Percentiles rank a stretch among this genome's conserved stretches.
Evolutionary conservation across 257 asterid genomes (phyloP).

Genomic region (Solanum ahanhuiri): DNA sequence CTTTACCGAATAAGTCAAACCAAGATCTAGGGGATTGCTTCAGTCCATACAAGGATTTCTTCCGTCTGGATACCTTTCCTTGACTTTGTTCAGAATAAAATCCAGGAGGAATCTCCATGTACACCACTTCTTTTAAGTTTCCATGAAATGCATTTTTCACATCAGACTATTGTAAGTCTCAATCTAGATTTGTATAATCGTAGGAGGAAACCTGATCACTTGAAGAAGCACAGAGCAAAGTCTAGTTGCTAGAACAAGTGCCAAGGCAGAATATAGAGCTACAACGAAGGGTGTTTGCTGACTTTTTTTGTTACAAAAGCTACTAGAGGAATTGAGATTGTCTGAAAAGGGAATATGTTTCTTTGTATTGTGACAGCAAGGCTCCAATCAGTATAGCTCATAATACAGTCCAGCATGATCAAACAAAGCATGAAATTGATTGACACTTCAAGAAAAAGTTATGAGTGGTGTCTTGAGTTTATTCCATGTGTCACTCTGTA

Average conservation of each 20-base stretch:
- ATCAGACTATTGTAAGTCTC: background rate
- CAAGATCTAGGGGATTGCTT: background rate
- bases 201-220: background rate
- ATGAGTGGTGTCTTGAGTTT: background rate
- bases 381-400: background rate
- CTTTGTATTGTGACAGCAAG: background rate
- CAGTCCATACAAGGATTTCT: background rate
- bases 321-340: background rate
- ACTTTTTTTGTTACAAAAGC: background rate
- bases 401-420: background rate
- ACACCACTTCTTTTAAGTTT: background rate
- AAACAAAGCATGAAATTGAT: background rate
- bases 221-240: background rate
- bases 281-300: background rate
- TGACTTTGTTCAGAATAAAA: background rate
- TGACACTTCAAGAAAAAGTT: background rate
- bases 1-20: background rate
- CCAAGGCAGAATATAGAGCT: background rate
- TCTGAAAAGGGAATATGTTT: background rate
- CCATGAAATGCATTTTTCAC: background rate
- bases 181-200: background rate
- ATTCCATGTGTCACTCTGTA: background rate
- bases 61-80: background rate
- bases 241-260: background rate
- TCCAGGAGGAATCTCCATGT: background rate